Evolutionary conservation across 495 filamentous ascomycete genomes (phyloP).

Genomic region (Hypoxylon subgilvum): DNA sequence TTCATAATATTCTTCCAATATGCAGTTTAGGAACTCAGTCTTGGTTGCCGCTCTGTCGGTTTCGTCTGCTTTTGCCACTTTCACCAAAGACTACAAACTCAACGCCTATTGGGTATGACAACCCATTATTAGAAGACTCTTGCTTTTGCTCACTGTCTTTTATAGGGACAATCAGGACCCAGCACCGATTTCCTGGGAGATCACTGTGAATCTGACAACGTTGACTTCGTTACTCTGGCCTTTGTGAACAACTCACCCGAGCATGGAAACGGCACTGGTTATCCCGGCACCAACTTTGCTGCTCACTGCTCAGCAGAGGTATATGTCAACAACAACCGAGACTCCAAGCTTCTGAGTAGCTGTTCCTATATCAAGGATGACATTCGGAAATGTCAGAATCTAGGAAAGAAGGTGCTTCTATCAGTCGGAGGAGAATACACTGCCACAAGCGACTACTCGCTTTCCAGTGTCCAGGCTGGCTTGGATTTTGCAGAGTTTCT

Average conservation of each 20-base stretch:
- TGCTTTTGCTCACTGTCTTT: constrained; percentile 12
- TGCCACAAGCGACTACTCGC: constrained; percentile 46
- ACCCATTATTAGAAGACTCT: background rate
- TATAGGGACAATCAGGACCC: constrained; percentile 42
- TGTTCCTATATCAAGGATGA: constrained; percentile 56
- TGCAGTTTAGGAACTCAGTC: constrained; percentile 44
- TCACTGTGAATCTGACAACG: constrained; percentile 42
- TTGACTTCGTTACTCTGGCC: constrained; percentile 51
- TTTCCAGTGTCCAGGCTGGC: constrained; percentile 57
- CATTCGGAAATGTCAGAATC: constrained; percentile 65
- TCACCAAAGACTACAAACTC: constrained; percentile 39
- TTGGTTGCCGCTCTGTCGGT: constrained; percentile 45
- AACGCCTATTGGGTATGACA: constrained; percentile 39
- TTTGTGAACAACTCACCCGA: constrained; percentile 53
- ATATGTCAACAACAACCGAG: constrained; percentile 40
- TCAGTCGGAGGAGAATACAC: constrained; percentile 62
- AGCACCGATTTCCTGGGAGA: constrained; percentile 36
- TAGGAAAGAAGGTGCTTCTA: constrained; percentile 69
- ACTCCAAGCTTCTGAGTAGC: constrained; percentile 46
- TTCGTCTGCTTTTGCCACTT: constrained; percentile 40
- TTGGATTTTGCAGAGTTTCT: constrained; percentile 65
- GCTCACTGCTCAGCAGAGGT: constrained; percentile 43
- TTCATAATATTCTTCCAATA: constrained; percentile 39
- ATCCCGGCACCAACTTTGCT: constrained; percentile 52
- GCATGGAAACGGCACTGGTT: constrained; percentile 40